A percentile compares a stretch with the other conserved stretches of the same genome.
Evolutionary conservation across 768 basidiomycete genomes (phyloP).

Genomic region (Cyathus striatus): DNA sequence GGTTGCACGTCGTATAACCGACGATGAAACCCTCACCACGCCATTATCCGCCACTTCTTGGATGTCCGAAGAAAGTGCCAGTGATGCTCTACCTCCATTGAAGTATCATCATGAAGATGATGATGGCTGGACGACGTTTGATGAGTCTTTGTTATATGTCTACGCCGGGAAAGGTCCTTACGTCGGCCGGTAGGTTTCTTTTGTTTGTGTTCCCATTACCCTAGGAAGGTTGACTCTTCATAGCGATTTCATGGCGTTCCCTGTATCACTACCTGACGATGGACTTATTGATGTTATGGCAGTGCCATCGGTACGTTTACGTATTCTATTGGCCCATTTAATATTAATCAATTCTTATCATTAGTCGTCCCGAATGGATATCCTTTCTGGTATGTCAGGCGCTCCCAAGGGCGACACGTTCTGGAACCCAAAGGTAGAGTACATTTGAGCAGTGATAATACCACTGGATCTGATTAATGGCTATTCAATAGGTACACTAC

Average conservation of each 20-base stretch:
- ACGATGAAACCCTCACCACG: constrained; percentile 2
- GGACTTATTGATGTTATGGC: constrained; percentile 70
- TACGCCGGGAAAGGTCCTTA: constrained; percentile 80
- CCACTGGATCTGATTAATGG: not conserved
- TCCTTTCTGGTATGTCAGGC: constrained; percentile 51
- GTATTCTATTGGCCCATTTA: not conserved
- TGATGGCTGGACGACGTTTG: constrained; percentile 69
- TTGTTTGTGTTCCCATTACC: no score
- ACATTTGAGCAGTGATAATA: not conserved
- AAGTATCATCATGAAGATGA: constrained; percentile 34
- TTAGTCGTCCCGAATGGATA: constrained; percentile 45
- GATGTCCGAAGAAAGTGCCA: constrained; percentile 8
- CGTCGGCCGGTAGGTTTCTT: constrained; percentile 47
- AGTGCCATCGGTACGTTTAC: constrained; percentile 51
- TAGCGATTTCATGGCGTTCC: constrained; percentile 80
- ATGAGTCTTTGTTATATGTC: constrained; percentile 63
- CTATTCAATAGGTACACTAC: constrained; percentile 51
- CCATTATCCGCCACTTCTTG: constrained; percentile 5
- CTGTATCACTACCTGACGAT: constrained; percentile 74
- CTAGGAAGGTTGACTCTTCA: not conserved
- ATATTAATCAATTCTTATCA: not conserved
- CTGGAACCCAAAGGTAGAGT: constrained; percentile 53
- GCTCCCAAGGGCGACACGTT: constrained; percentile 57
- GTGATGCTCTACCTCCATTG: constrained; percentile 38
- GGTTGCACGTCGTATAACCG: constrained; percentile 16